Evolutionary conservation across 306 rosid species (phyloP).

Genomic region (Prunus padus): DNA sequence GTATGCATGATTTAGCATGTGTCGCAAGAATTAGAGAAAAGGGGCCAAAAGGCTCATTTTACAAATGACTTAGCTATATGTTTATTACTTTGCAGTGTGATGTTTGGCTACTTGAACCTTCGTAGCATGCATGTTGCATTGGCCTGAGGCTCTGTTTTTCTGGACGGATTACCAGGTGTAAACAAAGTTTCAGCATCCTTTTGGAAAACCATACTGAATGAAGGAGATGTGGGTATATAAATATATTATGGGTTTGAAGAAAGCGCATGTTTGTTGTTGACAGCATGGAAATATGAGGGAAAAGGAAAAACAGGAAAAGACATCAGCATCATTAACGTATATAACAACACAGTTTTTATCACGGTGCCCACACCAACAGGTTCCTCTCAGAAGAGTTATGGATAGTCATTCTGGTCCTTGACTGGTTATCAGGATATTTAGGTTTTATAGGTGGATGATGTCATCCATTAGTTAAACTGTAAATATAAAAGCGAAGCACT

Average conservation of each 20-base stretch:
- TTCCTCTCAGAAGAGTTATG: background rate
- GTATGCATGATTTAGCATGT: background rate
- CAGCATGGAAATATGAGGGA: slow-evolving; percentile 18
- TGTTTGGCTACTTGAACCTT: slow-evolving; percentile 40
- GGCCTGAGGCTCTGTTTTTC: slow-evolving; percentile 45
- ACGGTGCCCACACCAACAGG: background rate
- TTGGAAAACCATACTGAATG: slow-evolving; percentile 26
- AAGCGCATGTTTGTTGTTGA: slow-evolving; percentile 34
- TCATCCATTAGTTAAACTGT: slow-evolving; percentile 7
- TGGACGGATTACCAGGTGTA: slow-evolving; percentile 43
- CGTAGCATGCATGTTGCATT: slow-evolving; percentile 51
- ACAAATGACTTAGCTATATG: background rate
- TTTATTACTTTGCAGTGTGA: slow-evolving; percentile 41
- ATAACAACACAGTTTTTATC: slow-evolving; percentile 6
- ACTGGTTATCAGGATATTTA: slow-evolving; percentile 3
- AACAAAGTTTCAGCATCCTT: slow-evolving; percentile 37
- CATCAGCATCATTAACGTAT: background rate
- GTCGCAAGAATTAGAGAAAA: background rate
- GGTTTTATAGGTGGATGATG: background rate
- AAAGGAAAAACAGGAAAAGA: background rate
- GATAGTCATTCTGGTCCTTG: slow-evolving; percentile 4
- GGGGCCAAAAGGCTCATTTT: background rate
- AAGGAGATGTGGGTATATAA: slow-evolving; percentile 23
- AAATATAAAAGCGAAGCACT: slow-evolving; percentile 6
- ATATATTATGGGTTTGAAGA: slow-evolving; percentile 30